phyloP scores from a whole-genome alignment of 1,139 yeast genomes.

The Nakaseomyces delphensis region DNA sequence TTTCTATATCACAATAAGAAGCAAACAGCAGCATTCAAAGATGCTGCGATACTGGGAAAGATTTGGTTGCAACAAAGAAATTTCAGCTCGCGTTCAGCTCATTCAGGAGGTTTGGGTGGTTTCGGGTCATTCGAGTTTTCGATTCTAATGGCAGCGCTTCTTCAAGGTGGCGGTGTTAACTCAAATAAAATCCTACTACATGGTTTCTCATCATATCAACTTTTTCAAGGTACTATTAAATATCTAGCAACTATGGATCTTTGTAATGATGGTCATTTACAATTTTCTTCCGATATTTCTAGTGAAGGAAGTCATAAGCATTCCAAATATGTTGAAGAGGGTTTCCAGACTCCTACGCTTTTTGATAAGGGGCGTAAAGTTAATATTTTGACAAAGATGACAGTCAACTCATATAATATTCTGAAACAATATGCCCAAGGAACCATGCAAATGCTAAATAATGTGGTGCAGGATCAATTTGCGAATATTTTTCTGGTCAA shows the following conservation, averaged over 20 bases:
- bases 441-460: constrained; percentile 61
- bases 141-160: constrained; percentile 64
- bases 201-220: constrained; percentile 87
- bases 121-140: constrained; percentile 92
- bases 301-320: constrained; percentile 37
- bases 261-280: constrained; percentile 50
- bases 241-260: constrained; percentile 75
- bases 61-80: constrained; percentile 89
- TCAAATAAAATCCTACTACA: constrained; percentile 70
- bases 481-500: constrained; percentile 71
- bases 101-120: constrained; percentile 51
- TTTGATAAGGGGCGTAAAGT: constrained; percentile 68
- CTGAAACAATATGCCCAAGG: constrained; percentile 60
- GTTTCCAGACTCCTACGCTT: constrained; percentile 64
- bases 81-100: constrained; percentile 49
- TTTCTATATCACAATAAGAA: constrained; percentile 68
- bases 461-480: constrained; percentile 76
- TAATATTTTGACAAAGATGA: constrained; percentile 77
- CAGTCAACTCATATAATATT: constrained; percentile 53
- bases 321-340: constrained; percentile 46
- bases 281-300: constrained; percentile 45
- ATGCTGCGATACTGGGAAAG: constrained; percentile 80
- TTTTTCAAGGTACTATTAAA: constrained; percentile 79
- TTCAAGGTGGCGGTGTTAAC: constrained; percentile 74
- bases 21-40: constrained; percentile 73